phyloP scores from a whole-genome alignment of 441 rosid species.

The Codiaeum variegatum region DNA sequence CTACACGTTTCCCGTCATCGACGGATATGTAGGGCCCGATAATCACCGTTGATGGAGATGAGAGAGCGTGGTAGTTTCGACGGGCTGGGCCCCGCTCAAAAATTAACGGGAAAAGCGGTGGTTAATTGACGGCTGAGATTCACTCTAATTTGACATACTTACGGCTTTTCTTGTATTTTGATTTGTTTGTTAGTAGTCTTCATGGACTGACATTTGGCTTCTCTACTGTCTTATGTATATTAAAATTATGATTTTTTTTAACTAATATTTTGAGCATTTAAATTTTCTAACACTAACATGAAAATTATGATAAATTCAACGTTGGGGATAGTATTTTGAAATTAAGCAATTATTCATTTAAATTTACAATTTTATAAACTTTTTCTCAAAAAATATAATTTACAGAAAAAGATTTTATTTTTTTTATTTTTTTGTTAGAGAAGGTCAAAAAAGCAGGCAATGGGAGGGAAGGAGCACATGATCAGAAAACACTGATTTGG shows the following conservation, averaged over 20 bases:
- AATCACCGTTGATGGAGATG: conserved; percentile 33
- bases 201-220: background rate
- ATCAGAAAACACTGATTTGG: conserved; percentile 13
- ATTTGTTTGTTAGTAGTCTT: background rate
- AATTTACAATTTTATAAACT: no score
- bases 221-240: no score
- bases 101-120: conserved; percentile 22
- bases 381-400: no score
- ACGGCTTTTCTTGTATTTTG: conserved; percentile 1
- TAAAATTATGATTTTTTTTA: no score
- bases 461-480: background rate
- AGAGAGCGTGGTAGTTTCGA: no score
- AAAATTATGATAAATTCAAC: no score
- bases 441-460: background rate
- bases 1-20: conserved; percentile 35
- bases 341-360: no score
- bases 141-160: conserved; percentile 3
- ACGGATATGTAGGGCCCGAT: conserved; percentile 31
- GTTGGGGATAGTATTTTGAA: no score
- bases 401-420: no score
- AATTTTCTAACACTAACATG: no score
- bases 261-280: no score
- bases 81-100: conserved; percentile 13
- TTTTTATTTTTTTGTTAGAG: background rate
- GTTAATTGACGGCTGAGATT: conserved; percentile 40